A percentile compares a stretch with the other conserved stretches of the same genome.
These are phyloP conservation scores for Solanum gandarillasii DNA, from an alignment of 257 asterid species.

Conservation along the genomic window DNA sequence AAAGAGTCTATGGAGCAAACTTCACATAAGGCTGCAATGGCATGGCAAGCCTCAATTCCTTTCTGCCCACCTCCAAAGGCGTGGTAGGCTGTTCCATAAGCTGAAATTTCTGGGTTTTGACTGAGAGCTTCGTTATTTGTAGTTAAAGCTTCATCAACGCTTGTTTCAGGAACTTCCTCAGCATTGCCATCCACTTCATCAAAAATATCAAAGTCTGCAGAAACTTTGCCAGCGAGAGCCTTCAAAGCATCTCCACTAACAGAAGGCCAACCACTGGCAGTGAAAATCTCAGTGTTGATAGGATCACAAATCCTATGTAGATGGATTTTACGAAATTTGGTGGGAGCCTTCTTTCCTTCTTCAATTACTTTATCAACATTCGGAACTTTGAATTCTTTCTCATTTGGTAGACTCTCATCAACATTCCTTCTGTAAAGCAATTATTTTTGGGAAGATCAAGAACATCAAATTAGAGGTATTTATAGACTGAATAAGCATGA, in stretches of 20 bases:
- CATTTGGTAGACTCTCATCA: slow-evolving; percentile 51
- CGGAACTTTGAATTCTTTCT: slow-evolving; percentile 67
- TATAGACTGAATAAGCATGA: neutral
- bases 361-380: slow-evolving; percentile 67
- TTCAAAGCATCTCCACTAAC: slow-evolving; percentile 74
- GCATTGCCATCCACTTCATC: slow-evolving; percentile 35
- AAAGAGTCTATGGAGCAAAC: slow-evolving; percentile 80
- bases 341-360: slow-evolving; percentile 86
- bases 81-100: slow-evolving; percentile 63
- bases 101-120: slow-evolving; percentile 41
- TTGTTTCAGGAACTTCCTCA: slow-evolving; percentile 29
- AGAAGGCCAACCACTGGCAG: slow-evolving; percentile 98
- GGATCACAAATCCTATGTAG: slow-evolving; percentile 48
- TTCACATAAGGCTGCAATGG: slow-evolving; percentile 94
- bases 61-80: slow-evolving; percentile 64
- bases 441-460: slow-evolving; percentile 3
- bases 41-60: slow-evolving; percentile 81
- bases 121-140: slow-evolving; percentile 7
- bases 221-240: slow-evolving; percentile 72
- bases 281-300: slow-evolving; percentile 55
- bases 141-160: slow-evolving; percentile 2
- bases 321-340: slow-evolving; percentile 59
- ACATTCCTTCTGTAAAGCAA: slow-evolving; percentile 47
- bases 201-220: slow-evolving; percentile 55
- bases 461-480: neutral